phyloP scores from a whole-genome alignment of 2,329 filamentous ascomycete species.

The Aspergillus pseudoterreus region DNA sequence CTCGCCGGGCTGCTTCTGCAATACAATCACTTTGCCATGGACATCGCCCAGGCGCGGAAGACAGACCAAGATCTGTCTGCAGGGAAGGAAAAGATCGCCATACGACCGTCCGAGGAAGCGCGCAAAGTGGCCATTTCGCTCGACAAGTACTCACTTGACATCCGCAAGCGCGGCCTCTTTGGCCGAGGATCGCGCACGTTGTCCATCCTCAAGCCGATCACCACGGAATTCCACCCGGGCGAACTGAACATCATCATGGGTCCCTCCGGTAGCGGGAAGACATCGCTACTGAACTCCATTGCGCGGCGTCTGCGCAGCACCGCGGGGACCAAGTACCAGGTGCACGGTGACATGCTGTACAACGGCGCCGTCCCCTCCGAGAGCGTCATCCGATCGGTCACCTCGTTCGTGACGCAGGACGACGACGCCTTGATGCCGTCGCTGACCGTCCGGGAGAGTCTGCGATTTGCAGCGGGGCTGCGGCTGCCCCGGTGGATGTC shows the following conservation, averaged over 20 bases:
- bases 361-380: slow-evolving; percentile 66
- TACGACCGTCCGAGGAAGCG: slow-evolving; percentile 50
- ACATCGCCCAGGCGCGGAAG: slow-evolving; percentile 60
- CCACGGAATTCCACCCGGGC: slow-evolving; percentile 64
- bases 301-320: slow-evolving; percentile 63
- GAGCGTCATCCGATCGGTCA: slow-evolving; percentile 66
- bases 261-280: slow-evolving; percentile 73
- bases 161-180: slow-evolving; percentile 58
- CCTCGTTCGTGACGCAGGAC: slow-evolving; percentile 74
- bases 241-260: slow-evolving; percentile 76
- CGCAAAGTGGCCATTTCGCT: slow-evolving; percentile 64
- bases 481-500: slow-evolving; percentile 69
- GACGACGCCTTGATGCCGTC: slow-evolving; percentile 72
- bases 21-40: slow-evolving; percentile 65
- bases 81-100: slow-evolving; percentile 66
- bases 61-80: slow-evolving; percentile 61
- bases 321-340: slow-evolving; percentile 58
- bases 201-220: slow-evolving; percentile 63
- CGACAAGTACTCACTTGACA: slow-evolving; percentile 59
- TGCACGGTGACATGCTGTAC: slow-evolving; percentile 62
- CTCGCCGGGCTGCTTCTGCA: slow-evolving; percentile 60
- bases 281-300: slow-evolving; percentile 69
- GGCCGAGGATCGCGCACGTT: slow-evolving; percentile 42
- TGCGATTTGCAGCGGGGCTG: slow-evolving; percentile 67
- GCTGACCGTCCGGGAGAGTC: slow-evolving; percentile 70